Evolutionary conservation across 352 stramenopile genomes (phyloP).

Genomic region (Elongisporangium senticosum): DNA sequence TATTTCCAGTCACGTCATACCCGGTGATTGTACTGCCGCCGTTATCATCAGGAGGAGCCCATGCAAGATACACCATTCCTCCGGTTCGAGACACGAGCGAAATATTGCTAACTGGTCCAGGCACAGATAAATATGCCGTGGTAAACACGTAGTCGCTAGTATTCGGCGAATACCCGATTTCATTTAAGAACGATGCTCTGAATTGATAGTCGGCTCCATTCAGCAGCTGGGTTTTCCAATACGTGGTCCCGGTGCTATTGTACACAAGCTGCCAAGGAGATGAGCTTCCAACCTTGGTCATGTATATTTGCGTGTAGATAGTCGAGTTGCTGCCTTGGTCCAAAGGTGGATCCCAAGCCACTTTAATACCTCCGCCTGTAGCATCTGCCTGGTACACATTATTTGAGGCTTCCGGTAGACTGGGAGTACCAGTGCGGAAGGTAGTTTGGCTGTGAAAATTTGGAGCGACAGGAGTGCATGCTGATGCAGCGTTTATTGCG

Average conservation of each 20-base stretch:
- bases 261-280: conserved; percentile 34
- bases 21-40: conserved; percentile 36
- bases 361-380: conserved; percentile 45
- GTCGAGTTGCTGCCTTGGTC: conserved; percentile 27
- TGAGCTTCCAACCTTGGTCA: conserved; percentile 12
- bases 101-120: conserved; percentile 31
- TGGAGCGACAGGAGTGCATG: conserved; percentile 14
- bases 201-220: conserved; percentile 44
- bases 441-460: background rate
- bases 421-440: conserved; percentile 22
- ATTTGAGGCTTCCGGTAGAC: conserved; percentile 16
- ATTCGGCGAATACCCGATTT: conserved; percentile 32
- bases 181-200: conserved; percentile 39
- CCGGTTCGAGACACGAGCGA: conserved; percentile 16
- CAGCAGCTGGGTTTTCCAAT: conserved; percentile 50
- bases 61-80: conserved; percentile 35
- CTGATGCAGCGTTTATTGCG: conserved; percentile 44
- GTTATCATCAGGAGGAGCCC: conserved; percentile 42
- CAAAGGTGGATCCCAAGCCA: conserved; percentile 32
- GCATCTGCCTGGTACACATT: conserved; percentile 25
- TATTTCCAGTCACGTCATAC: conserved; percentile 30
- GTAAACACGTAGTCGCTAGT: conserved; percentile 21
- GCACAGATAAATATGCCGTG: conserved; percentile 43
- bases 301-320: conserved; percentile 52
- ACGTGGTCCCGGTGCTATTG: conserved; percentile 29